Percentiles rank a stretch among this genome's conserved stretches.
Evolutionary conservation across 1,284 basidiomycete species (phyloP).

Genomic region (Fomitiporia mediterranea): DNA sequence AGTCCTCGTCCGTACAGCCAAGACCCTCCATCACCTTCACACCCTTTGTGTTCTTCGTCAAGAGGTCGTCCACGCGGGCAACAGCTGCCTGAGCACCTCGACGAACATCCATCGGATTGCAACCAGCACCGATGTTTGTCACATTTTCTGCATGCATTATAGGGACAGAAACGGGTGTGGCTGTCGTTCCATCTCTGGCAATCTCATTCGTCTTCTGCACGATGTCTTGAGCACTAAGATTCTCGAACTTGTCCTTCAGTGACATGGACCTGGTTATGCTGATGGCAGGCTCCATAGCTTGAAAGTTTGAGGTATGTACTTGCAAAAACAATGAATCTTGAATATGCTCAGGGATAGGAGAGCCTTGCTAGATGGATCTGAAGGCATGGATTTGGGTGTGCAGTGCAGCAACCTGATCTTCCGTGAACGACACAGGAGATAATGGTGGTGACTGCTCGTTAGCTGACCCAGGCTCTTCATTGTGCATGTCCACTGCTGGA

Average conservation of each 20-base stretch:
- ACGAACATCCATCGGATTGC: constrained; percentile 99
- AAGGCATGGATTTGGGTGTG: constrained; percentile 89
- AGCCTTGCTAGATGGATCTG: constrained; percentile 75
- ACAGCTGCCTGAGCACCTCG: constrained; percentile 97
- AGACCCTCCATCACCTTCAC: too few species aligned
- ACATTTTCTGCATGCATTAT: constrained; percentile 98
- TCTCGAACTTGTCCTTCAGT: constrained; percentile 98
- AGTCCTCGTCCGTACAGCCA: constrained; percentile 91
- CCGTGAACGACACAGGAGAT: constrained; percentile 76
- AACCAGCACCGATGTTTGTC: constrained; percentile 98
- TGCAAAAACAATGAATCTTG: constrained; percentile 73
- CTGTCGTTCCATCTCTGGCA: constrained; percentile 97
- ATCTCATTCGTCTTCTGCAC: constrained; percentile 96
- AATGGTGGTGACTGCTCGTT: constrained; percentile 37
- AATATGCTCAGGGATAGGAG: constrained; percentile 76
- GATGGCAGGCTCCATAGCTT: not conserved
- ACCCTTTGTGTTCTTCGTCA: too few species aligned
- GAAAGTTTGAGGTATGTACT: not conserved
- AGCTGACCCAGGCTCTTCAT: not conserved
- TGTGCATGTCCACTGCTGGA: not conserved
- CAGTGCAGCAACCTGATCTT: constrained; percentile 80
- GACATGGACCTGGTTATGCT: constrained; percentile 73
- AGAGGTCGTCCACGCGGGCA: too few species aligned
- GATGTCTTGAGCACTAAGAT: constrained; percentile 96
- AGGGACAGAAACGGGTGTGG: constrained; percentile 93